Evolutionary conservation across 78 protist genomes (phyloP), one percentile per base, ranked within the genome.

Genomic region (Speleostelium caveatum): DNA sequence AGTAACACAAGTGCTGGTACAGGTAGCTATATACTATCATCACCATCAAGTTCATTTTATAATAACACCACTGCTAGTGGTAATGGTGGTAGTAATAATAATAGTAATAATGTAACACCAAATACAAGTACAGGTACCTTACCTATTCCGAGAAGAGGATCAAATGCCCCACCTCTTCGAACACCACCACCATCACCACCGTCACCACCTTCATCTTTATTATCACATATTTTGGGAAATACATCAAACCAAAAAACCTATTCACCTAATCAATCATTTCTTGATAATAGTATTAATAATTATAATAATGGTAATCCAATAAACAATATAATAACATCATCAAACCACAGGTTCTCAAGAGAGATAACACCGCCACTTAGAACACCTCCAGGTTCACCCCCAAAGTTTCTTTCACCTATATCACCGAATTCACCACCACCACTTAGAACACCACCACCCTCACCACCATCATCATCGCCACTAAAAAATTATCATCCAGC

Each of bases 181-280:
- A 80, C 89, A 28, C 89, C 89, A 35, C 89, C 89, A 26, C 89
- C 89, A 26, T 80, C 89, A 58, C 89, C 89, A n/a, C 89, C 89
- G 24, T 17, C 60, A 36, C 65, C 87, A 35, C 51, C 75, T 33
- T 49, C 78, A 30, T 42, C 35, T 26, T 32, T 10, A 3, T 62
- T 51, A 36, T 10, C 41, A 35, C 38, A 49, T 36, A 32, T n/a
- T 35, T 49, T 55, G 26, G 53, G 62, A 4, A 73, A n/a, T 55
- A 72, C 21, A 3, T 28, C 63, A 21, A 30, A 42, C 21, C 1
- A 30, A 17, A 24, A 14, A 19, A 14, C 21, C 6, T 28, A 71
- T n/a, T 1, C 21, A 21, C 21, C 38, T 35, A 3, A n/a, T 49
- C 10, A 3, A 28, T 73, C 19, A 36, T 35, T 32, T 49, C 28